A percentile compares a stretch with the other conserved stretches of the same genome.
phyloP scores from a whole-genome alignment of 306 rosid genomes.

The Astragalus membranaceus region DNA sequence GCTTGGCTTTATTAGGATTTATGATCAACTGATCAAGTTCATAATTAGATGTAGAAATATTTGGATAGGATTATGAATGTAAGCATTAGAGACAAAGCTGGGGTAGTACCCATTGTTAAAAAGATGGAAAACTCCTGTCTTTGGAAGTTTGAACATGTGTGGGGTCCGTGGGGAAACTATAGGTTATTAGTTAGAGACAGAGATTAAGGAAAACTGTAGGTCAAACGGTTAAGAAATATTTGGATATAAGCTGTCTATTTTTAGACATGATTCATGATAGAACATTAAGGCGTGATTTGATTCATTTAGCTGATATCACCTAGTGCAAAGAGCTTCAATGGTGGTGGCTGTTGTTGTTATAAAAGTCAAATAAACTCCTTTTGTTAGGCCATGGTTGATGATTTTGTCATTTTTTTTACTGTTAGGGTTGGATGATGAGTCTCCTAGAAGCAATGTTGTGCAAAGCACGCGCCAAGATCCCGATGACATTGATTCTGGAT shows the following conservation, averaged over 20 bases:
- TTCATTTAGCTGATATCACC: background rate
- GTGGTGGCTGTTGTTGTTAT: background rate
- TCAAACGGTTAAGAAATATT: background rate
- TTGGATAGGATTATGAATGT: background rate
- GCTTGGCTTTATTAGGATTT: background rate
- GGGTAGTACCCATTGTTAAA: background rate
- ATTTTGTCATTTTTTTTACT: background rate
- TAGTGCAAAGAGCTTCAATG: background rate
- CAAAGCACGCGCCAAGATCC: constrained; percentile 23
- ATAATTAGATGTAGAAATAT: background rate
- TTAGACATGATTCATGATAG: background rate
- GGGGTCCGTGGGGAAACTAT: background rate
- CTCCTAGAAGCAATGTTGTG: constrained; percentile 20
- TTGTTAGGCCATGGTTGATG: background rate
- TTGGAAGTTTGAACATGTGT: background rate
- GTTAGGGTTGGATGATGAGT: constrained; percentile 38
- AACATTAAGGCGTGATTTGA: background rate
- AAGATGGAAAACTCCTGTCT: background rate
- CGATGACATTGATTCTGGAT: constrained; percentile 20
- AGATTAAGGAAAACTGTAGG: background rate
- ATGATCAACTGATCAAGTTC: constrained; percentile 2
- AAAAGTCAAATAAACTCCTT: no score
- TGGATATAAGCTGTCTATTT: background rate
- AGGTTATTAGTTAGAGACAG: background rate
- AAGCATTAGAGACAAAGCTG: background rate